Base-by-base conservation (phyloP, 805 yeast species). In the Wickerhamiella sergipiensis region DNA sequence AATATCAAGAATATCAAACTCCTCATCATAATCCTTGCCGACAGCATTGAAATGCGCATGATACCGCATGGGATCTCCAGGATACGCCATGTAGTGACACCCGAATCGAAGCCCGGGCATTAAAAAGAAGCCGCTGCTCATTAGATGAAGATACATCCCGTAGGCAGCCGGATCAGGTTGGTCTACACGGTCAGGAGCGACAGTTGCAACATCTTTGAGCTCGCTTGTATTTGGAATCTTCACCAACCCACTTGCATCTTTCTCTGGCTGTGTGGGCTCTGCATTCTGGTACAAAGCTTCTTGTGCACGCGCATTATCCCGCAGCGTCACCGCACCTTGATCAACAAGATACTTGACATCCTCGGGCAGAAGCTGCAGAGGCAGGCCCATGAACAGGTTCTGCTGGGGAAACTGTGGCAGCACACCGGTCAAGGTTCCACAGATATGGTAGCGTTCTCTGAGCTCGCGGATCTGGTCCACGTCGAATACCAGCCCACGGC, bases 41-140 rank as follows among this genome's bases (percentile, higher is more conserved):
- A 77, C 76, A 2, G 85, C 83, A 5, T 85, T 81, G 55, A 80
- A 71, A 64, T 90, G 96, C 2, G 97, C 84, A 66, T 90, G 98
- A 61, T 79, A 92, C 46, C 92, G 66, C 50, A 90, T 69, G 7
- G 97, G 95, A 63, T 90, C 98, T 1, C 97, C 97, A 0, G 97
- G 97, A 57, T 90, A 90, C 1, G 89, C 88, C 52, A 92, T 77
- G 60, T 79, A 88, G 50, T 79, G 79, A 5, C 95, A 94, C 1
- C 98, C 98, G 65, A 89, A 90, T 52, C 95, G 74, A 31, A 88
- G 69, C 0, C 98, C 98, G 0, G 97, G 96, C 31, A 87, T 73
- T 17, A 85, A 57, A 52, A 69, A 77, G 63, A 72, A 83, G 1
- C 77, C 79, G 13, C 62, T 60, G 6, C 61, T 57, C 51, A 73